phyloP scores from a whole-genome alignment of 345 rosid species.

The Rhodamnia argentea region DNA sequence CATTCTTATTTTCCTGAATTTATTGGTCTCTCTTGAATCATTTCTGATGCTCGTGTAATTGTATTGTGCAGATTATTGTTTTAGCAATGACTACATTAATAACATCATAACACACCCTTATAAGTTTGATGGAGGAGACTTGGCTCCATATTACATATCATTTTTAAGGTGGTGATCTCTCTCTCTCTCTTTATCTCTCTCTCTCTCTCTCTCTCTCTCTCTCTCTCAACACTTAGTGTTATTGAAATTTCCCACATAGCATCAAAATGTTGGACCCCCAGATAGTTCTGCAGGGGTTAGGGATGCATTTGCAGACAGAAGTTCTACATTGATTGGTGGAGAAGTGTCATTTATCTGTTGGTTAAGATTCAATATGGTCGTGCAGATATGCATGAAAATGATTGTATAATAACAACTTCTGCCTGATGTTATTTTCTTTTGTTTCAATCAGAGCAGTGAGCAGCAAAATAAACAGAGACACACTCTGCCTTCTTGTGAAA shows the following conservation, averaged over 20 bases:
- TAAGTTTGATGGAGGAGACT: constrained; percentile 45
- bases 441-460: constrained; percentile 50
- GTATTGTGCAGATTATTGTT: constrained; percentile 45
- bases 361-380: neutral
- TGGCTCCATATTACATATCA: constrained; percentile 49
- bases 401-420: neutral
- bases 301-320: neutral
- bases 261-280: neutral
- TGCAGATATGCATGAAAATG: neutral
- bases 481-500: constrained; percentile 57
- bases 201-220: constrained; percentile 6
- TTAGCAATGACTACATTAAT: constrained; percentile 58
- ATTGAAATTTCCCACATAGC: neutral
- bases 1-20: neutral
- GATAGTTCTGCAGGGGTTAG: neutral
- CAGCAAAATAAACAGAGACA: constrained; percentile 46
- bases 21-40: neutral
- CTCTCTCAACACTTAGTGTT: neutral
- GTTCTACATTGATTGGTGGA: neutral
- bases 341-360: neutral
- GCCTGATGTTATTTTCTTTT: neutral
- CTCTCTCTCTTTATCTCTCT: neutral
- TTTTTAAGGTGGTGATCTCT: constrained; percentile 38
- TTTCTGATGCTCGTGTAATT: neutral
- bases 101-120: constrained; percentile 38